Evolutionary conservation across 805 yeast species (phyloP), one percentile per base, ranked within the genome.

Genomic region (Alloascoidea africana): DNA sequence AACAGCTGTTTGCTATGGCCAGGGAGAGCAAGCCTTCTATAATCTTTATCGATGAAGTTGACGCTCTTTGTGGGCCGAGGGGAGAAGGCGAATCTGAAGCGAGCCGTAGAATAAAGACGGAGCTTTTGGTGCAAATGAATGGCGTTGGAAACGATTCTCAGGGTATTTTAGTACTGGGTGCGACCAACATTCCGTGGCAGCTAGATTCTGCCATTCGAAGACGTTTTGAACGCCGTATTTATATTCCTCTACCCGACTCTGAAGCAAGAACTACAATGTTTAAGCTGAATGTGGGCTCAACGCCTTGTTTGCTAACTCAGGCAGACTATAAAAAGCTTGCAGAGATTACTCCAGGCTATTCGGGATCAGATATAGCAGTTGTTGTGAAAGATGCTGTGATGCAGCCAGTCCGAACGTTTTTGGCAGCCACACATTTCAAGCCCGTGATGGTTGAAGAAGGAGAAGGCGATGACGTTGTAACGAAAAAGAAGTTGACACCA

Each of bases 151-250:
- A 85, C 53, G 97, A 91, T 54, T 63, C 95, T 1, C 68, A 69
- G 36, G 98, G 98, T 5, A 96, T 91, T 2, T 63, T 91, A 27
- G 97, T 91, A 0, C 65, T 91, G 38, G 98, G 98, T 18, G 98
- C 98, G 2, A 91, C 98, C 4, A 91, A 91, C 56, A 91, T 91
- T 42, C 98, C 98, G 15, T 91, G 98, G 98, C 96, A 89, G 61
- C 66, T 91, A 47, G 98, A 91, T 58, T 85, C 96, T 35, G 99
- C 98, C 5, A 84, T 91, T 36, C 73, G 98, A 58, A 77, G 99
- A 62, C 77, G 98, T 58, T 91, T 91, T 51, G 98, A 91, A 57
- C 74, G 81, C 47, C 76, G 98, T 60, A 91, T 91, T 42, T 91
- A 91, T 55, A 91, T 91, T 44, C 80, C 98, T 2, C 65, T 91